A percentile compares a stretch with the other conserved stretches of the same genome.
Conservation (phyloP, 495 filamentous ascomycete genomes). For the Rhypophila decipiens region DNA sequence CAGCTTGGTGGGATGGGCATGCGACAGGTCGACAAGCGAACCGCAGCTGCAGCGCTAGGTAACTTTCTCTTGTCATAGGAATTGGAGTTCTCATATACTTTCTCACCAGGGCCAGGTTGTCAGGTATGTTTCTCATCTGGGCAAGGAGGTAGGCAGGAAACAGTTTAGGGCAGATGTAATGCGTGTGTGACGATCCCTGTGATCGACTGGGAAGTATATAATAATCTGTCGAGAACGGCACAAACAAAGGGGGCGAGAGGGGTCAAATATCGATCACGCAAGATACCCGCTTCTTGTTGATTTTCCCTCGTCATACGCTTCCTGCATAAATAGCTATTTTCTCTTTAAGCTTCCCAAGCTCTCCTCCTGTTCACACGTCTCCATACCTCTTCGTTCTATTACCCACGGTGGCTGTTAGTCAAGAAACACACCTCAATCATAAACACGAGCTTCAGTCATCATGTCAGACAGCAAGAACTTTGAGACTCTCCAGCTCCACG, state of each 20-base stretch:
- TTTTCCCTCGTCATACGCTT: not conserved
- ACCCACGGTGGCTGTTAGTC: slow-evolving; percentile 3
- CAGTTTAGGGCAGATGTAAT: no score
- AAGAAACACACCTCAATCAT: no score
- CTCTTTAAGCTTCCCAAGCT: not conserved
- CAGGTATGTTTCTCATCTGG: no score
- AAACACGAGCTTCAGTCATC: slow-evolving; percentile 3
- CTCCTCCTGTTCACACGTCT: no score
- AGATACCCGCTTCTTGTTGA: not conserved
- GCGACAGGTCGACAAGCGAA: not conserved
- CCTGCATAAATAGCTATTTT: not conserved
- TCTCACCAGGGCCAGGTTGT: no score
- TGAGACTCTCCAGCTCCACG: slow-evolving; percentile 95
- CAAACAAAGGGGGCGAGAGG: not conserved
- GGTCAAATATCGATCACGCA: not conserved
- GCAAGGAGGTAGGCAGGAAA: no score
- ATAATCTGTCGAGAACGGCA: not conserved
- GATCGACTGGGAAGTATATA: not conserved
- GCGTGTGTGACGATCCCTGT: no score
- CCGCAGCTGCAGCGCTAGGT: not conserved
- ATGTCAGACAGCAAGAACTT: slow-evolving; percentile 53
- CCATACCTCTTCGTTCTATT: not conserved
- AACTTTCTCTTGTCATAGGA: no score
- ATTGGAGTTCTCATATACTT: no score
- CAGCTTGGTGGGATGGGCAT: slow-evolving; percentile 5